Evolutionary conservation across 2,329 filamentous ascomycete species (phyloP), one percentile per base, ranked within the genome.

Genomic region (Blastomyces silverae): DNA sequence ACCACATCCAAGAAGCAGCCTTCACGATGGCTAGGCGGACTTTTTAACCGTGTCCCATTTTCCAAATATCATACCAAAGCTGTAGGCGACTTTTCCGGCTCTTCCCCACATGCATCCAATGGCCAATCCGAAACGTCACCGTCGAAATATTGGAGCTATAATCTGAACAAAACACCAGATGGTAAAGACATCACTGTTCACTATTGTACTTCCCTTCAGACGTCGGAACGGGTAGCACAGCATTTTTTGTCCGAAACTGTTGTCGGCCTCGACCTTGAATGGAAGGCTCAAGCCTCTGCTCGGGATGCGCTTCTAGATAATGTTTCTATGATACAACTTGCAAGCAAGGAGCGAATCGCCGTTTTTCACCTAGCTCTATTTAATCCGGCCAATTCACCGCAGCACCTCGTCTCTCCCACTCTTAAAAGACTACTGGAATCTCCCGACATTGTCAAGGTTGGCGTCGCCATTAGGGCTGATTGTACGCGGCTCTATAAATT

Each of bases 181-280:
- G 76, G 80, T 20, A 74, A 84, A 52, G 83, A 81, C 61, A 85
- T 91, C 57, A 84, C 82, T 64, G 85, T 95, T 0, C 86, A 93
- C 72, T 96, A 96, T 75, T 96, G 91, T 79, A 86, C 79, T 60
- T 88, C 81, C 64, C 83, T 82, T 56, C 79, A 85, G 46, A 85
- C 84, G 2, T 88, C 89, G 22, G 91, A 97, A 73, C 77, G 79
- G 6, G 83, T 89, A 8, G 79, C 84, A 22, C 75, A 84, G 65
- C 82, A 88, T 65, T 96, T 97, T 69, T 72, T 87, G 50, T 69
- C 83, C 34, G 86, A 94, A 71, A 80, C 85, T 50, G 77, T 95
- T 1, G 74, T 97, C n/a, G 92, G 92, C 0, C 91, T 97, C 67
- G 92, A 97, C 71, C 82, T 97, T 67, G 93, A 97, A 78, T 97